Evolutionary conservation across 192 early-diverging fungal genomes (phyloP), one percentile per base, ranked within the genome.

Genomic region (Coemansia guatemalensis): DNA sequence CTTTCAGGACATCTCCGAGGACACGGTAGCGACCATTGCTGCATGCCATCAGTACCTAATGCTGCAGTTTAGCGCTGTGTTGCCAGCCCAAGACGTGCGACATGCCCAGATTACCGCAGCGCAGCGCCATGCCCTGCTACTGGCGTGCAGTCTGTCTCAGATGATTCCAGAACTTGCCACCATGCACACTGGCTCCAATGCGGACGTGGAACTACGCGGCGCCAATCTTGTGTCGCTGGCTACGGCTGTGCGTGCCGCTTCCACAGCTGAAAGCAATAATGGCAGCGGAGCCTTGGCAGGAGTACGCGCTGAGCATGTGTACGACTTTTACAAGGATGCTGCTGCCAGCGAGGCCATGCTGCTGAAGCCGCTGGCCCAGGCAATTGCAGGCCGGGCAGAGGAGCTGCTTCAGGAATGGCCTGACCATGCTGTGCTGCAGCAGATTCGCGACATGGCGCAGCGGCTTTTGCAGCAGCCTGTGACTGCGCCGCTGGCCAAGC

Each of bases 311-410:
- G 67, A 41, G 49, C 24, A 73, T 3, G 85, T 85, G n/a, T 90
- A 88, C 71, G 89, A 99, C 77, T 99, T 98, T 62, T 99, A 99
- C 78, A 82, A 86, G 44, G 90, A 94, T 58, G 62, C 90, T 27
- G 89, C 92, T 56, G 70, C 92, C n/a, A 68, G 67, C 14, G 92
- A 99, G 67, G 87, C 90, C 0, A 84, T 83, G 48, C 82, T 75
- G 14, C 72, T 95, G 4, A 69, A 71, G 23, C 83, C 88, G 6
- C 67, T 96, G 12, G 67, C 96, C 3, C 47, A 67, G 22, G 76
- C 74, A 8, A 82, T 95, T 51, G 83, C 88, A 48, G 64, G 44
- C 26, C 86, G 88, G 14, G 62, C 93, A 0, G 26, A 62, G 17
- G 78, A 82, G n/a, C 74, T 97, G 21, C 53, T 94, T 2, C 73